Evolutionary conservation across 441 rosid species (phyloP).

Genomic region (Syzygium syzygioides): DNA sequence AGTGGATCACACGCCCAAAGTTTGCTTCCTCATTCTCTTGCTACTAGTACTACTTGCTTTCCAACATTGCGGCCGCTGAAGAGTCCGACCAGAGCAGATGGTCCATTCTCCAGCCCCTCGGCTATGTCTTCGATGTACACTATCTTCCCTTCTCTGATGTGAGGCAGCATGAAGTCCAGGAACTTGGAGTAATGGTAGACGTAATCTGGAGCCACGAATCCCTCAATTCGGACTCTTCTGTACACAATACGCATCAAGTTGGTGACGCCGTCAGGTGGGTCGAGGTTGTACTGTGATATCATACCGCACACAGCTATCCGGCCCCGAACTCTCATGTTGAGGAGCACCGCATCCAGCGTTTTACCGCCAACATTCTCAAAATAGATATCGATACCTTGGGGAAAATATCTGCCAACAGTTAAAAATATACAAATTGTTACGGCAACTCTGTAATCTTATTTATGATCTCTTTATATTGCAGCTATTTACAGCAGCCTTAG

Average conservation of each 20-base stretch:
- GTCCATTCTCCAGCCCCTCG: slow-evolving; percentile 21
- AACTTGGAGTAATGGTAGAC: background rate
- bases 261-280: background rate
- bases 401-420: background rate
- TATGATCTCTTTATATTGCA: background rate
- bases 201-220: slow-evolving; percentile 8
- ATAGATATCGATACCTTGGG: background rate
- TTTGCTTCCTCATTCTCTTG: background rate
- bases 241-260: background rate
- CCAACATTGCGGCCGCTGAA: slow-evolving; percentile 25
- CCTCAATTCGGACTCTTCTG: background rate
- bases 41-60: slow-evolving; percentile 21
- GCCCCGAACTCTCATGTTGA: background rate
- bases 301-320: background rate
- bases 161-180: slow-evolving; percentile 11
- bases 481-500: background rate
- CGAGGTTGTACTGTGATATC: background rate
- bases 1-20: background rate
- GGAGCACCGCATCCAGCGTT: background rate
- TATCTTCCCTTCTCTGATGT: slow-evolving; percentile 19
- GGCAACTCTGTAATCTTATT: background rate
- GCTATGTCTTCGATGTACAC: slow-evolving; percentile 21
- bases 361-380: background rate
- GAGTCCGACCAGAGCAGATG: slow-evolving; percentile 17
- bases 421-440: background rate